These are phyloP conservation scores for Nakaseomyces glabratus DNA, from an alignment of 1,139 yeast species.

Conservation along the genomic window DNA sequence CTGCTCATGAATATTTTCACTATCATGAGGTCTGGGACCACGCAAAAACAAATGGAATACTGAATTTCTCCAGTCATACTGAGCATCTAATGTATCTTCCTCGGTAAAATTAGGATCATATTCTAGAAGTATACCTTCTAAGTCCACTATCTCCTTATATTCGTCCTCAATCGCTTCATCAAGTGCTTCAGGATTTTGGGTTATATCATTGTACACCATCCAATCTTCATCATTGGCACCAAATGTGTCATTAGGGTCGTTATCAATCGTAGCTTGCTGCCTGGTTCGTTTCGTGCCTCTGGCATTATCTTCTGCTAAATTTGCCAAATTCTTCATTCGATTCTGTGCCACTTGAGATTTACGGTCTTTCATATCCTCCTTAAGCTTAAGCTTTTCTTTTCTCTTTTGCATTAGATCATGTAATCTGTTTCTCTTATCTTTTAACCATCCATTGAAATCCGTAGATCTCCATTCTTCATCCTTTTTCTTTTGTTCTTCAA, in stretches of 20 bases:
- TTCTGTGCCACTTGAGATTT: slow-evolving; percentile 88
- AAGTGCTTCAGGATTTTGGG: slow-evolving; percentile 50
- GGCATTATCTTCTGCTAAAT: slow-evolving; percentile 67
- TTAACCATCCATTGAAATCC: slow-evolving; percentile 75
- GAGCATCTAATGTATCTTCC: slow-evolving; percentile 77
- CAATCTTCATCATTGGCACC: slow-evolving; percentile 97
- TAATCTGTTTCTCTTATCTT: slow-evolving; percentile 55
- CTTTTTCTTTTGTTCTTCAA: slow-evolving; percentile 43
- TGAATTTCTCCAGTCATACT: slow-evolving; percentile 79
- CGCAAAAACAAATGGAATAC: slow-evolving; percentile 73
- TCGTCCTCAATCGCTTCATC: slow-evolving; percentile 72
- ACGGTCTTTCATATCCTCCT: slow-evolving; percentile 75
- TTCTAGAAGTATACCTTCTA: slow-evolving; percentile 70
- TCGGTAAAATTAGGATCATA: slow-evolving; percentile 77
- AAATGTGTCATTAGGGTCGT: slow-evolving; percentile 88
- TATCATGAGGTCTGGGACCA: slow-evolving; percentile 73
- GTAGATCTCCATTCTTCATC: slow-evolving; percentile 71
- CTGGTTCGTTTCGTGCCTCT: slow-evolving; percentile 41
- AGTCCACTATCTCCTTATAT: slow-evolving; percentile 45
- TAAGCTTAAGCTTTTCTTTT: slow-evolving; percentile 60
- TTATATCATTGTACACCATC: slow-evolving; percentile 81
- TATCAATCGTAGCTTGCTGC: slow-evolving; percentile 61
- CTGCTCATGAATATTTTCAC: slow-evolving; percentile 56
- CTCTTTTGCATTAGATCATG: slow-evolving; percentile 47
- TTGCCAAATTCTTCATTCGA: slow-evolving; percentile 86